Base-by-base conservation (phyloP, 495 filamentous ascomycete genomes). In the Daldinia grandis region DNA sequence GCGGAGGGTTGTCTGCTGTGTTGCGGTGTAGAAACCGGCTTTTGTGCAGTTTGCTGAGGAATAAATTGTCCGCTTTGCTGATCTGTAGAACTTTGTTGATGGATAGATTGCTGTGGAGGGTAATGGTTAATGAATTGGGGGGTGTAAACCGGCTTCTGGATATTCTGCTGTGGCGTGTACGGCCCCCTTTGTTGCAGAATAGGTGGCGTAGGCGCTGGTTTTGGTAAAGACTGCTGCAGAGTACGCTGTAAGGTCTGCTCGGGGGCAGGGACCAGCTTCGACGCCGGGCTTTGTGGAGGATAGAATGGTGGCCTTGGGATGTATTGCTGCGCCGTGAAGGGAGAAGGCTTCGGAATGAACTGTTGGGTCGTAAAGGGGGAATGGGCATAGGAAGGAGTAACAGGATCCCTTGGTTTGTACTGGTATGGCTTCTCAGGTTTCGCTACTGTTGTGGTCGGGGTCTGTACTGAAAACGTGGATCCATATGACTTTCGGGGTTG, bases 401-500 rank as follows among this genome's bases (percentile, higher is more conserved):
- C 64, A 21, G 76, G 74, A 27, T 78, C 76, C 60, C 83, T 77
- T n/a, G 85, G 85, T 64, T 86, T 87, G 74, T 87, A 87, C 49
- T 81, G 76, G 55, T 87, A 86, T n/a, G 84, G 84, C 74, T 79
- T 86, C 42, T 83, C 76, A 58, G 75, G 49, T 66, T 79, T 76
- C 6, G 59, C 17, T 17, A 54, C 50, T 42, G 64, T 50, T 54
- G 73, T 58, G 21, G 49, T 66, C 44, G 75, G 76, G 15, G 74
- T 66, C 28, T 76, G 75, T 27, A 73, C 25, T 24, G 77, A 66
- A 74, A 78, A 58, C 67, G 71, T 62, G 54, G 78, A 57, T 70
- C 79, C 66, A 66, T 77, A 71, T 68, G 79, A 69, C 62, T 72
- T 76, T 56, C 75, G 67, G 49, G 70, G 71, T 59, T 33, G 79